These are phyloP conservation scores for Austroboletus festivus DNA, from an alignment of 768 basidiomycete genomes.

Conservation along the genomic window DNA sequence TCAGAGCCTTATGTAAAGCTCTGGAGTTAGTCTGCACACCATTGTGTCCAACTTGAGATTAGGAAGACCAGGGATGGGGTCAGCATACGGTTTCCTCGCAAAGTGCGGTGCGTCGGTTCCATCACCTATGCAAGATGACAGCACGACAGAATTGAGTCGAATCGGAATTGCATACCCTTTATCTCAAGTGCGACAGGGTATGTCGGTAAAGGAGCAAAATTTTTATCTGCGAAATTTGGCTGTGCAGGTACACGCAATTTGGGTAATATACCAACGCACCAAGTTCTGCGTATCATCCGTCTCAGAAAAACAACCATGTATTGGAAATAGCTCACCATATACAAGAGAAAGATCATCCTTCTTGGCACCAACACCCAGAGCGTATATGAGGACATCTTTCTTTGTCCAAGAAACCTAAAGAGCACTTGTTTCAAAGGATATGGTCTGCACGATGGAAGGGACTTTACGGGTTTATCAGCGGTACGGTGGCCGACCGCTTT, in stretches of 20 bases:
- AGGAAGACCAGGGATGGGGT: conserved; percentile 63
- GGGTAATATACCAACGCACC: conserved; percentile 31
- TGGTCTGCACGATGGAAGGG: not conserved
- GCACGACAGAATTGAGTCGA: not conserved
- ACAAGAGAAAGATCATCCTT: conserved; percentile 63
- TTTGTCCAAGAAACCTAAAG: conserved; percentile 78
- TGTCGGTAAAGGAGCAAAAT: conserved; percentile 77
- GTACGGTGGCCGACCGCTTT: conserved; percentile 62
- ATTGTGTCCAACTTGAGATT: conserved; percentile 64
- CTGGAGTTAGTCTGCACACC: conserved; percentile 38
- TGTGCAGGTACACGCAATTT: not conserved
- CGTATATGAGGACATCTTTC: conserved; percentile 77
- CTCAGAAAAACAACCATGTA: not conserved
- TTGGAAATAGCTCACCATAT: conserved; percentile 51
- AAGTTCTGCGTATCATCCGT: conserved; percentile 40
- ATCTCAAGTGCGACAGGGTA: conserved; percentile 78
- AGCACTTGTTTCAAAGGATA: not conserved
- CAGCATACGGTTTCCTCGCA: conserved; percentile 39
- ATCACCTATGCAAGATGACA: conserved; percentile 36
- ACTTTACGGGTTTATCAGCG: conserved; percentile 52
- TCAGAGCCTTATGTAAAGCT: not conserved
- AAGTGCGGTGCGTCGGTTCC: conserved; percentile 71
- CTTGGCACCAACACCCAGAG: conserved; percentile 80
- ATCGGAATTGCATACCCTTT: conserved; percentile 45
- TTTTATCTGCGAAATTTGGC: conserved; percentile 43